phyloP scores from a whole-genome alignment of 2,329 filamentous ascomycete genomes.

The Apiospora marii region DNA sequence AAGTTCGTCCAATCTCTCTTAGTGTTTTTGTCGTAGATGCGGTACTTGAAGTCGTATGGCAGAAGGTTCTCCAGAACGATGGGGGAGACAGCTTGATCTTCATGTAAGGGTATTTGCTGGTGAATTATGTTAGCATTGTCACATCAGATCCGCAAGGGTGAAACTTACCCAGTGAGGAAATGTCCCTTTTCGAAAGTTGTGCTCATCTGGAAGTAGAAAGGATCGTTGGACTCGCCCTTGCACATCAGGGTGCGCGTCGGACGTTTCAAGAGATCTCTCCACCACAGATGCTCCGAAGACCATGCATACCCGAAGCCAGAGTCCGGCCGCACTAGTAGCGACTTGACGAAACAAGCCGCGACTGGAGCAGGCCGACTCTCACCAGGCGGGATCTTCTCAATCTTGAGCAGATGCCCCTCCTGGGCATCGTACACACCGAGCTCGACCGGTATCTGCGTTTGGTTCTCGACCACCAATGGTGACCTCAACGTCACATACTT shows the following conservation, averaged over 20 bases:
- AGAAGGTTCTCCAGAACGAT: slow-evolving; percentile 94
- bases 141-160: not conserved
- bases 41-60: slow-evolving; percentile 98
- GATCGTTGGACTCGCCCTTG: slow-evolving; percentile 83
- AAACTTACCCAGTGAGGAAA: slow-evolving; percentile 74
- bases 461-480: slow-evolving; percentile 90
- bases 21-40: slow-evolving; percentile 98
- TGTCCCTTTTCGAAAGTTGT: slow-evolving; percentile 85
- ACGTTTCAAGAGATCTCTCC: slow-evolving; percentile 86
- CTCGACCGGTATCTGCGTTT: slow-evolving; percentile 95
- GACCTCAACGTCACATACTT: slow-evolving; percentile 97
- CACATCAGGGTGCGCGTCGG: slow-evolving; percentile 90
- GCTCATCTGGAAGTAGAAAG: slow-evolving; percentile 97
- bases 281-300: slow-evolving; percentile 90
- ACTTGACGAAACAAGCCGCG: slow-evolving; percentile 90
- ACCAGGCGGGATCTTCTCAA: slow-evolving; percentile 95
- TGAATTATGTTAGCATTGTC: slow-evolving; percentile 32
- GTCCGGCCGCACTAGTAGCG: slow-evolving; percentile 86
- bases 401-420: slow-evolving; percentile 91
- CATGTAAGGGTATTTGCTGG: slow-evolving; percentile 91
- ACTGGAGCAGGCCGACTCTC: slow-evolving; percentile 90
- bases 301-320: slow-evolving; percentile 96
- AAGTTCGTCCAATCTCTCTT: slow-evolving; percentile 99
- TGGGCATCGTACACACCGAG: slow-evolving; percentile 88
- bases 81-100: slow-evolving; percentile 89